Evolutionary conservation across 441 rosid species (phyloP).

Genomic region (Aquilaria agallochum): DNA sequence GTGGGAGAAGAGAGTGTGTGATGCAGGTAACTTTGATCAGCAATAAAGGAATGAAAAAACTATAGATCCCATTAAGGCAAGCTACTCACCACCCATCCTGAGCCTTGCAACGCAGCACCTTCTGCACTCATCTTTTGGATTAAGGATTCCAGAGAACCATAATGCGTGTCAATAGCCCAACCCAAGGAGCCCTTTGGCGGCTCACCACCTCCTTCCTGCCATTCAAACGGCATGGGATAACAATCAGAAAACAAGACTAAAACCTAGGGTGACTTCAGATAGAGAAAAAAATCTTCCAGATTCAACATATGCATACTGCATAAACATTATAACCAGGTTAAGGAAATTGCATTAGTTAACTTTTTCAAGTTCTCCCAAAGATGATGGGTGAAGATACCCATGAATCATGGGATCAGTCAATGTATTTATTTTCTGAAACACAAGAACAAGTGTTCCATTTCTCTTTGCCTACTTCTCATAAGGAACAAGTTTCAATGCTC

Average conservation of each 20-base stretch:
- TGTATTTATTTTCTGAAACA: too few species aligned
- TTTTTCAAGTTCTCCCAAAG: too few species aligned
- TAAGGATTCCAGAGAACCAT: slow-evolving; percentile 76
- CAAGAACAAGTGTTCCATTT: too few species aligned
- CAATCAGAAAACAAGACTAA: neutral
- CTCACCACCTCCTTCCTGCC: slow-evolving; percentile 95
- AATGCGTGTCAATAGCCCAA: slow-evolving; percentile 68
- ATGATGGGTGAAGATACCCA: too few species aligned
- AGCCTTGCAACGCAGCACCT: slow-evolving; percentile 97
- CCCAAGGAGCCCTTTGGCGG: slow-evolving; percentile 78
- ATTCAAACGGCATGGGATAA: slow-evolving; percentile 9
- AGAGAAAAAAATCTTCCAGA: too few species aligned
- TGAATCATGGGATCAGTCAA: too few species aligned
- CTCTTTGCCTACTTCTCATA: too few species aligned
- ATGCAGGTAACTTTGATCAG: neutral
- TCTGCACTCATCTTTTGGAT: slow-evolving; percentile 74
- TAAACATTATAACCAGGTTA: too few species aligned
- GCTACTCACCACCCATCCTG: slow-evolving; percentile 97
- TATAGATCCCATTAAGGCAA: slow-evolving; percentile 4
- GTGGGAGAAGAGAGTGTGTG: neutral
- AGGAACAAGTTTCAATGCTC: too few species aligned
- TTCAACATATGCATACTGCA: too few species aligned
- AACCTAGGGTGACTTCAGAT: neutral
- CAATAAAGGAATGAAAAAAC: neutral
- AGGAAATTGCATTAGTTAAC: too few species aligned